A percentile compares a stretch with the other conserved stretches of the same genome.
Conservation (phyloP, 495 filamentous ascomycete species). For the Penicillium verhagenii region DNA sequence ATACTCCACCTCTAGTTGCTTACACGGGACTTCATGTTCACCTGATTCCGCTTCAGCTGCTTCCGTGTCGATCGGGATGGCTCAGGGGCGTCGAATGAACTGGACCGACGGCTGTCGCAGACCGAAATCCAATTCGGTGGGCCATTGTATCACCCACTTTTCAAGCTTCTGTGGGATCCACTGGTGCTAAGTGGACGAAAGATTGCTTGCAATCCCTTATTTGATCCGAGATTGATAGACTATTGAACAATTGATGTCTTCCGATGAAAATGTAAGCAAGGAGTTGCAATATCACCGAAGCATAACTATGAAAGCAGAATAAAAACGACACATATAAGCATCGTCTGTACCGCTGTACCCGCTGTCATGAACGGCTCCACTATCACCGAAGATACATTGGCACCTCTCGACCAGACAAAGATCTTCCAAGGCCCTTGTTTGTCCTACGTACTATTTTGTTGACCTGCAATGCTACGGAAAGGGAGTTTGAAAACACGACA, state of each 20-base stretch:
- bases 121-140: conserved; percentile 8
- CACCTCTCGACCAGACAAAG: background rate
- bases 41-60: conserved; percentile 3
- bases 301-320: background rate
- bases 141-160: conserved; percentile 1
- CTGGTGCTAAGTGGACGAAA: background rate
- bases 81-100: conserved; percentile 16
- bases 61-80: conserved; percentile 15
- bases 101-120: conserved; percentile 5
- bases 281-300: too few species aligned
- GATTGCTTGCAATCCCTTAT: background rate
- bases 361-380: background rate
- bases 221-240: background rate
- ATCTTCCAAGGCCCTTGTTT: background rate
- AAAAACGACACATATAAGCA: background rate
- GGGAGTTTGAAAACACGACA: background rate
- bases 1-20: too few species aligned
- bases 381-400: background rate
- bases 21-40: background rate
- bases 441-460: background rate
- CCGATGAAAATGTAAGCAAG: too few species aligned
- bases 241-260: too few species aligned
- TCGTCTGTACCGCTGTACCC: background rate
- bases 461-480: too few species aligned
- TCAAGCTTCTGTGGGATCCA: background rate